Evolutionary conservation across 352 stramenopile species (phyloP).

Genomic region (Salisapilia sapeloensis): DNA sequence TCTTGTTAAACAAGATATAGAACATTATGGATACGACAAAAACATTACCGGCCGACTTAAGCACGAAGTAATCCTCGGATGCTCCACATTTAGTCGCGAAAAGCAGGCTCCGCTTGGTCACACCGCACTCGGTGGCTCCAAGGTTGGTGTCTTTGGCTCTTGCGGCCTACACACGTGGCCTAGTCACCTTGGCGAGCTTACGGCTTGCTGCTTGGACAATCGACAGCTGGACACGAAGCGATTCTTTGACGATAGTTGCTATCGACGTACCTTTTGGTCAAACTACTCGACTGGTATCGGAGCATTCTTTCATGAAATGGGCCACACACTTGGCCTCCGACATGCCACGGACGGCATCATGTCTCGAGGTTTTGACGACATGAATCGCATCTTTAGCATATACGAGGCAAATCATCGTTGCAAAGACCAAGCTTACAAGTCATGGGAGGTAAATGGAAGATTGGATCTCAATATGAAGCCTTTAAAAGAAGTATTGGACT

Average conservation of each 20-base stretch:
- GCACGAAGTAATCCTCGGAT: conserved; percentile 53
- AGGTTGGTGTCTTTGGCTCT: conserved; percentile 45
- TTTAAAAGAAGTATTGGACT: conserved; percentile 13
- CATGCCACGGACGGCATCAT: conserved; percentile 43
- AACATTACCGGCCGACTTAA: conserved; percentile 21
- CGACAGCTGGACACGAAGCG: conserved; percentile 17
- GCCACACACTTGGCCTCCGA: conserved; percentile 40
- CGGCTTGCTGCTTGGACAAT: conserved; percentile 36
- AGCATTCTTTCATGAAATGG: conserved; percentile 45
- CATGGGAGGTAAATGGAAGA: conserved; percentile 4
- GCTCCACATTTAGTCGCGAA: conserved; percentile 29
- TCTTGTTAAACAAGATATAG: conserved; percentile 31
- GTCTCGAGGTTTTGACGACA: conserved; percentile 52
- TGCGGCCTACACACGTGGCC: conserved; percentile 55
- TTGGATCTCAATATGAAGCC: conserved; percentile 15
- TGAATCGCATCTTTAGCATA: conserved; percentile 37
- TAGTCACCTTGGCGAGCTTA: conserved; percentile 19
- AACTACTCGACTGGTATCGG: conserved; percentile 50
- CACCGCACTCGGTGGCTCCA: conserved; percentile 30
- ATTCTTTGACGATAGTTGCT: conserved; percentile 47
- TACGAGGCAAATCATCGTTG: conserved; percentile 14
- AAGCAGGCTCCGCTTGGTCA: conserved; percentile 35
- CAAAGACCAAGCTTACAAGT: too few relatives aligned
- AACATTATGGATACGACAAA: conserved; percentile 11
- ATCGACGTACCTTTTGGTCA: conserved; percentile 32